Evolutionary conservation across 139 green algal genomes (phyloP).

Genomic region (Micractinium sp.): DNA sequence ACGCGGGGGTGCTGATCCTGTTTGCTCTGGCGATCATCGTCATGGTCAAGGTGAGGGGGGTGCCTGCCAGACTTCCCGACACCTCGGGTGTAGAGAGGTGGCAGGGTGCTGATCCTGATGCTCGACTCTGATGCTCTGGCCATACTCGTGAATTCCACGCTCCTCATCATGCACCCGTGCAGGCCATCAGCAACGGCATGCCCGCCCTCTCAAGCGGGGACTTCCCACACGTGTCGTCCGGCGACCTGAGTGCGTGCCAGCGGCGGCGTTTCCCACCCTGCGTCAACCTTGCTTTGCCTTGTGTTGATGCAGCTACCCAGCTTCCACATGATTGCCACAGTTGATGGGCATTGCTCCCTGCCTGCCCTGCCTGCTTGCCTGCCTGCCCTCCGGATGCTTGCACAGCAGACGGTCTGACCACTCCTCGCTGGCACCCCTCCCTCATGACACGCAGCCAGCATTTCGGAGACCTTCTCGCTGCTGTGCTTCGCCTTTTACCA

Average conservation of each 20-base stretch:
- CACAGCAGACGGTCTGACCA: neutral
- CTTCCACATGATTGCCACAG: too few relatives aligned
- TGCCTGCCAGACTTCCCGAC: too few relatives aligned
- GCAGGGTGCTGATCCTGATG: neutral
- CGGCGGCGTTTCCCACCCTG: neutral
- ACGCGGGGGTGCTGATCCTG: neutral
- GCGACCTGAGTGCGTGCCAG: neutral
- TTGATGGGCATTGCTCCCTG: too few relatives aligned
- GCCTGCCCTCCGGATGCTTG: neutral
- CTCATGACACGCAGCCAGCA: neutral
- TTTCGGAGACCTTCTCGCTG: slow-evolving; percentile 19
- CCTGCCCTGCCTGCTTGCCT: neutral
- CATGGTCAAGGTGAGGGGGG: neutral
- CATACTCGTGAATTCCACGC: too few relatives aligned
- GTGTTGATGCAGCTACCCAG: too few relatives aligned
- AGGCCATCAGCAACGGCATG: slow-evolving; percentile 1
- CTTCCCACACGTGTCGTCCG: neutral
- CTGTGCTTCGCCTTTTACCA: slow-evolving; percentile 37
- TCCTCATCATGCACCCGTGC: too few relatives aligned
- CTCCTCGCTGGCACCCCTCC: neutral
- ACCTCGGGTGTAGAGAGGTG: neutral
- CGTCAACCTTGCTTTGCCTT: neutral
- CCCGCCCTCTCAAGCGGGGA: neutral
- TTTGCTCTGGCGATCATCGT: neutral
- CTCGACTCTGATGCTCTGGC: too few relatives aligned